Percentiles rank a stretch among this genome's conserved stretches.
These are phyloP conservation scores for Cladorrhinum sp. DNA, from an alignment of 2,329 filamentous ascomycete genomes.

Conservation along the genomic window DNA sequence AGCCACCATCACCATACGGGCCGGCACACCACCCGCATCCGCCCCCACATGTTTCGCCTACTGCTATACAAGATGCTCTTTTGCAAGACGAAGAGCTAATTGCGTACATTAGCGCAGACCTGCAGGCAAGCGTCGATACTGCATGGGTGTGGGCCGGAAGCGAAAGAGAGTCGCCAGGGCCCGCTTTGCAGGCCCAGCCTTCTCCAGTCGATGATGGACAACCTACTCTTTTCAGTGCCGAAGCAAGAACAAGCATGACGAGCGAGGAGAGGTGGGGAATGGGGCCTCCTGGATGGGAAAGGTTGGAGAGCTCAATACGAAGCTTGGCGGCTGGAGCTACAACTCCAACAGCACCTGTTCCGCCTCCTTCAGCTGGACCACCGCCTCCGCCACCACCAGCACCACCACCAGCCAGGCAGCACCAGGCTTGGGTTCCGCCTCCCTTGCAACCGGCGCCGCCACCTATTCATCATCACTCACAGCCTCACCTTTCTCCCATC, in stretches of 20 bases:
- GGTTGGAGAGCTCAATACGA: slow-evolving; percentile 62
- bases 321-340: slow-evolving; percentile 42
- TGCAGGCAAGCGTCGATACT: slow-evolving; percentile 73
- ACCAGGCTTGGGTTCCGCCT: background rate
- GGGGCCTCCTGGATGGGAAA: slow-evolving; percentile 68
- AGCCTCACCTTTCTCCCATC: background rate
- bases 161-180: slow-evolving; percentile 43
- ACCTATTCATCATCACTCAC: background rate
- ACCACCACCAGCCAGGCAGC: background rate
- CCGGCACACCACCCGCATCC: slow-evolving; percentile 21
- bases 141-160: slow-evolving; percentile 79
- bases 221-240: slow-evolving; percentile 41
- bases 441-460: background rate
- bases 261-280: slow-evolving; percentile 63
- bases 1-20: slow-evolving; percentile 28
- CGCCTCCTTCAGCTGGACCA: slow-evolving; percentile 2
- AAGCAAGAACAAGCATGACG: slow-evolving; percentile 49
- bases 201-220: slow-evolving; percentile 32
- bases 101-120: slow-evolving; percentile 79
- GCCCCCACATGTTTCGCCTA: slow-evolving; percentile 14
- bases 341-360: slow-evolving; percentile 9
- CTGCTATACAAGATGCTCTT: slow-evolving; percentile 34
- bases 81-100: slow-evolving; percentile 79
- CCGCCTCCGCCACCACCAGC: slow-evolving; percentile 9
- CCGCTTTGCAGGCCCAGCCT: slow-evolving; percentile 23